phyloP scores from a whole-genome alignment of 805 yeast species.

The Jamesozyma spencerorum region DNA sequence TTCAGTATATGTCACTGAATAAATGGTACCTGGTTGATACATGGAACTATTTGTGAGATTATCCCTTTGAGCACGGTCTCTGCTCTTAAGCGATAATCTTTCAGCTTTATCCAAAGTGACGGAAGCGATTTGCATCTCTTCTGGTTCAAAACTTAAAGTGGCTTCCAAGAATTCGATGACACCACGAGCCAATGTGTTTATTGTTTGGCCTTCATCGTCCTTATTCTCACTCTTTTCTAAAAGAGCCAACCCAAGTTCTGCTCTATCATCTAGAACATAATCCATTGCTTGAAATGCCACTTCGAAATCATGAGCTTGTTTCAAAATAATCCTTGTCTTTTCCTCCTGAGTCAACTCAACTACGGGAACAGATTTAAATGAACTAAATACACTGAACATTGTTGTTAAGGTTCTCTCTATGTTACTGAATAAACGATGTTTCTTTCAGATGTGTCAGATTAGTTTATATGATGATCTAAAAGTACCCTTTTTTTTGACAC shows the following conservation, averaged over 20 bases:
- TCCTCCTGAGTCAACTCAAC: conserved; percentile 1
- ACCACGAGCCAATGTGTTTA: conserved; percentile 70
- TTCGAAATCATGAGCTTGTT: conserved; percentile 49
- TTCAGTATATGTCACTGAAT: conserved; percentile 84
- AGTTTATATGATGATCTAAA: too few species aligned
- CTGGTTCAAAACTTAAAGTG: conserved; percentile 85
- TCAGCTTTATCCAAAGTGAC: conserved; percentile 67
- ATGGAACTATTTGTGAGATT: conserved; percentile 53
- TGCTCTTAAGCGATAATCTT: conserved; percentile 52
- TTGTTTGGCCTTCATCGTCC: conserved; percentile 42
- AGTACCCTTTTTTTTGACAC: too few species aligned
- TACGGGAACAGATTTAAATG: background rate
- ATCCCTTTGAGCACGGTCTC: conserved; percentile 49
- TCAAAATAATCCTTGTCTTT: conserved; percentile 17
- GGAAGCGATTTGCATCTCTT: conserved; percentile 75
- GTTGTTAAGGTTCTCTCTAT: background rate
- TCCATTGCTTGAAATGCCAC: conserved; percentile 85
- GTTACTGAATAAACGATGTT: too few species aligned
- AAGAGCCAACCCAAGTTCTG: conserved; percentile 54
- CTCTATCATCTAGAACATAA: conserved; percentile 73
- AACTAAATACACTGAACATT: conserved; percentile 4
- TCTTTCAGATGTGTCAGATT: too few species aligned
- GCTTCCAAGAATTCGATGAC: conserved; percentile 88
- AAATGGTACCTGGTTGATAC: conserved; percentile 92
- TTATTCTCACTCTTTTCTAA: conserved; percentile 27